These are phyloP conservation scores for Solanum virginianum DNA, from an alignment of 257 asterid genomes.

Conservation along the genomic window DNA sequence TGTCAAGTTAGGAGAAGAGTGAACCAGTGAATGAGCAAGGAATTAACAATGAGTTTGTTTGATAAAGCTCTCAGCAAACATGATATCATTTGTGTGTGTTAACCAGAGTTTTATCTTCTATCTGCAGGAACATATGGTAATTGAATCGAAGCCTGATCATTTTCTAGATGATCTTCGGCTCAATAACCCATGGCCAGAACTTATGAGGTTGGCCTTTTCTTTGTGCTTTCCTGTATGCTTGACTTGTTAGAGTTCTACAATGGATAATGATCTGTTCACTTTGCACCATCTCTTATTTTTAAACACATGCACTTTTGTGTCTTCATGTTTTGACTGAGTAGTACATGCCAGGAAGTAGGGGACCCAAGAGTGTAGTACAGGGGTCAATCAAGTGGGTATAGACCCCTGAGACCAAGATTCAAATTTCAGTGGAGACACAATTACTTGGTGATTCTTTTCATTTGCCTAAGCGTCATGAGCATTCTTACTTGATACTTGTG, in stretches of 20 bases:
- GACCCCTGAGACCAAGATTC: neutral
- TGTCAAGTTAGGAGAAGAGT: neutral
- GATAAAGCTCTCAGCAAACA: neutral
- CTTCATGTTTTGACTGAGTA: neutral
- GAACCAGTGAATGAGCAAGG: neutral
- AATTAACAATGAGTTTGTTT: neutral
- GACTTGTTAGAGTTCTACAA: neutral
- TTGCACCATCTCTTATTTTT: neutral
- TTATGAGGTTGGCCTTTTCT: slow-evolving; percentile 45
- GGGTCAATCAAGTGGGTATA: neutral
- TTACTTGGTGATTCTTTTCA: neutral
- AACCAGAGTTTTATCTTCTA: slow-evolving; percentile 6
- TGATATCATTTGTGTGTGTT: neutral
- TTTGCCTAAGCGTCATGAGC: neutral
- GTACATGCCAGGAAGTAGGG: neutral
- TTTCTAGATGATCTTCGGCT: slow-evolving; percentile 89
- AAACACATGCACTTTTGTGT: neutral
- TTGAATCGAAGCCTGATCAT: slow-evolving; percentile 96
- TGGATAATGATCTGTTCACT: neutral
- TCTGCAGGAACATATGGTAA: slow-evolving; percentile 83
- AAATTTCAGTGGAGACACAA: neutral
- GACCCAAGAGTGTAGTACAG: neutral
- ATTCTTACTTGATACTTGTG: neutral
- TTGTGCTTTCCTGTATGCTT: neutral
- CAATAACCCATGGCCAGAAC: slow-evolving; percentile 95